Evolutionary conservation across 169 alveolate species (phyloP).

Genomic region (Eimeria acervulina): DNA sequence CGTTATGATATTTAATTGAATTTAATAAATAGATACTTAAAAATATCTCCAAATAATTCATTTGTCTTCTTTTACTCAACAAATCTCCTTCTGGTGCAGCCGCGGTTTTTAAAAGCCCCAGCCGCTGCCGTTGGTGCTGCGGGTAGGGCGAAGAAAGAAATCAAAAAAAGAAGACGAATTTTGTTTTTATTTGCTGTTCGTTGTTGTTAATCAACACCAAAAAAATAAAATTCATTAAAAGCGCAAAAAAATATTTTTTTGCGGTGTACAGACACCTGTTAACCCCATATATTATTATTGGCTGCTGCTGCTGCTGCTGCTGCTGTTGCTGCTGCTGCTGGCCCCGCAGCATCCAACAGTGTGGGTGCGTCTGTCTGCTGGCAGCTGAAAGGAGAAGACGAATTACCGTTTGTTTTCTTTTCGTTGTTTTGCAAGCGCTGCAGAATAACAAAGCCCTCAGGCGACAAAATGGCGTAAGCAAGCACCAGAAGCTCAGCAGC

Average conservation of each 20-base stretch:
- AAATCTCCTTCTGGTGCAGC: too few species aligned
- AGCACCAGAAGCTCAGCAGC: conserved; percentile 3
- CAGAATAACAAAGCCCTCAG: neutral
- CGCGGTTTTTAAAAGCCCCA: too few species aligned
- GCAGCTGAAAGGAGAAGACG: neutral
- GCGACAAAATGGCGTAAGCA: conserved; percentile 52
- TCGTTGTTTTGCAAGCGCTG: conserved; percentile 10
- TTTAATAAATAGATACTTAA: too few species aligned
- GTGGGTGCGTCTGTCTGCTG: conserved; percentile 40
- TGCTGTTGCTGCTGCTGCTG: neutral
- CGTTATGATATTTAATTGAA: too few species aligned
- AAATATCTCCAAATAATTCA: too few species aligned
- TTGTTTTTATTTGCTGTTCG: neutral
- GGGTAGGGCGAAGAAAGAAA: neutral
- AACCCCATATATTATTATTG: neutral
- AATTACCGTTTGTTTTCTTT: neutral
- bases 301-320: neutral
- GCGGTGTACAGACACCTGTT: neutral
- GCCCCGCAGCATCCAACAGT: neutral
- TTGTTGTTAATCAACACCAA: too few species aligned
- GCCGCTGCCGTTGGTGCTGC: neutral
- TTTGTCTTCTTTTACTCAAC: too few species aligned
- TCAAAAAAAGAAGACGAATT: neutral
- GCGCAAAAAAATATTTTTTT: neutral
- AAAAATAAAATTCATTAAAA: neutral